These are phyloP conservation scores for Ceratonia siliqua DNA, from an alignment of 306 rosid genomes.

Conservation along the genomic window DNA sequence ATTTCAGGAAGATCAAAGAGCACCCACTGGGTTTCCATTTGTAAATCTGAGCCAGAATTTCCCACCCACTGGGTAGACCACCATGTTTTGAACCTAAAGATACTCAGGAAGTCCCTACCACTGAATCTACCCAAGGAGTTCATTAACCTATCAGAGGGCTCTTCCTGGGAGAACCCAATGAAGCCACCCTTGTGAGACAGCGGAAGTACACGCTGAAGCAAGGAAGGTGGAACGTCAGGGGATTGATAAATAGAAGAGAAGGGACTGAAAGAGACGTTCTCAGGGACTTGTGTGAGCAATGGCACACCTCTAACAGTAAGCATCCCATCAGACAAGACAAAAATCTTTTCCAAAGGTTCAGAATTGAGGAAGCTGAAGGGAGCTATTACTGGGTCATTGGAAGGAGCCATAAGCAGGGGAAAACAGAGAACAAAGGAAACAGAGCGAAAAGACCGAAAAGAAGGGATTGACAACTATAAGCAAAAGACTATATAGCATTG, in stretches of 20 bases:
- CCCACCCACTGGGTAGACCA: slow-evolving; percentile 97
- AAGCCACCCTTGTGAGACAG: slow-evolving; percentile 71
- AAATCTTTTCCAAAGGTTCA: slow-evolving; percentile 27
- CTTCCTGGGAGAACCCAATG: slow-evolving; percentile 57
- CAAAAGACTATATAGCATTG: not conserved
- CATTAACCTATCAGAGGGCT: slow-evolving; percentile 56
- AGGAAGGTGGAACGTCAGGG: slow-evolving; percentile 56
- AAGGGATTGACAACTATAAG: not conserved
- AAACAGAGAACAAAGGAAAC: not conserved
- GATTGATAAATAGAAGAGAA: slow-evolving; percentile 47
- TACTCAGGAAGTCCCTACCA: slow-evolving; percentile 60
- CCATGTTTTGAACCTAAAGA: slow-evolving; percentile 96
- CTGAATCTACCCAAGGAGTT: slow-evolving; percentile 71
- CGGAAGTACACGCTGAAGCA: slow-evolving; percentile 52
- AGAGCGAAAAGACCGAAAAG: not conserved
- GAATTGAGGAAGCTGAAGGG: not conserved
- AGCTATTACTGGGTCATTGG: slow-evolving; percentile 46
- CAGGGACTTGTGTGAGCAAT: slow-evolving; percentile 65
- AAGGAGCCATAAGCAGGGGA: slow-evolving; percentile 58
- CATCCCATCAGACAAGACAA: slow-evolving; percentile 54
- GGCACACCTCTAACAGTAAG: slow-evolving; percentile 53
- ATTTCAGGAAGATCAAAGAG: slow-evolving; percentile 72
- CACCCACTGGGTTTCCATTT: slow-evolving; percentile 92
- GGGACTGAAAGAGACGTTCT: slow-evolving; percentile 62
- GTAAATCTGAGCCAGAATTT: slow-evolving; percentile 76